A percentile compares a stretch with the other conserved stretches of the same genome.
Conservation (phyloP, 768 basidiomycete species). For the Tricholoma matsutake region DNA sequence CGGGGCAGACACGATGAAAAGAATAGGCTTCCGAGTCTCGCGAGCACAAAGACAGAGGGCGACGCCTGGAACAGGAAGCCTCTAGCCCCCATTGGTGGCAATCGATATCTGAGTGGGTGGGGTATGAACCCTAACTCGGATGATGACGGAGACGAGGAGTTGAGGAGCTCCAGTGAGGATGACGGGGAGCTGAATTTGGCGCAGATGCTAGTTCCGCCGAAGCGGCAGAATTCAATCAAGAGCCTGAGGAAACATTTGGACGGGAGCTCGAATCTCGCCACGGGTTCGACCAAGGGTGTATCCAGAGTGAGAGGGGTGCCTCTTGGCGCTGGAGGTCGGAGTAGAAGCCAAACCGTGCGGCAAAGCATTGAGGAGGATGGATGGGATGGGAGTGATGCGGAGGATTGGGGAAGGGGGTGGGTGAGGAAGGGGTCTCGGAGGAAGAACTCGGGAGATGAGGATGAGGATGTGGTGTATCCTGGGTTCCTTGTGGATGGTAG, state of each 20-base stretch:
- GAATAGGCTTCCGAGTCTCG: constrained; percentile 53
- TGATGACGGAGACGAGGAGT: constrained; percentile 44
- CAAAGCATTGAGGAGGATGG: constrained; percentile 18
- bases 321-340: constrained; percentile 7
- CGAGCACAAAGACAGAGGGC: constrained; percentile 57
- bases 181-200: constrained; percentile 62
- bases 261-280: constrained; percentile 6
- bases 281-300: constrained; percentile 7
- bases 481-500: constrained; percentile 17
- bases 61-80: constrained; percentile 45
- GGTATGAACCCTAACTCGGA: constrained; percentile 22
- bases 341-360: not conserved
- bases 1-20: constrained; percentile 22
- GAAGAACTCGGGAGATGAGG: constrained; percentile 17
- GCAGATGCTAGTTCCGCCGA: constrained; percentile 64
- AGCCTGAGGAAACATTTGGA: constrained; percentile 64
- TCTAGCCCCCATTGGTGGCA: constrained; percentile 12
- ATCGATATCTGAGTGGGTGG: constrained; percentile 32
- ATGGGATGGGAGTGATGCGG: constrained; percentile 23
- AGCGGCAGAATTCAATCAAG: constrained; percentile 70
- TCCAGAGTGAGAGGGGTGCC: constrained; percentile 13
- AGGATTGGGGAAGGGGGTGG: constrained; percentile 28
- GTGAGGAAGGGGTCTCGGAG: constrained; percentile 16
- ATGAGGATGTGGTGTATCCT: constrained; percentile 27
- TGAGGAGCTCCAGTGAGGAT: constrained; percentile 27